Base-by-base conservation (phyloP, 768 basidiomycete species). In the Pleurotus cornucopiae region DNA sequence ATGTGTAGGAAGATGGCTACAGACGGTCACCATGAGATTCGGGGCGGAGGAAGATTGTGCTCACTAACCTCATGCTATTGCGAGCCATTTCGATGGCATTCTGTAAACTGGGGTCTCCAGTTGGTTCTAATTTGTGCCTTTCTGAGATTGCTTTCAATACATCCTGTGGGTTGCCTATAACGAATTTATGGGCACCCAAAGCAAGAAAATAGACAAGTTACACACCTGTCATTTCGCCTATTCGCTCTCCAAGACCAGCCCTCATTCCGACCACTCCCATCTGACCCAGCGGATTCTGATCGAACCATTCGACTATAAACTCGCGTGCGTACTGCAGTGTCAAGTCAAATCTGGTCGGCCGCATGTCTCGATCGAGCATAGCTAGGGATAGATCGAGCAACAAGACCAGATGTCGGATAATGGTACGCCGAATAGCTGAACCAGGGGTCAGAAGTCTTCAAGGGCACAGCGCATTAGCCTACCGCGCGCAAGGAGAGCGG, bases 1-100 rank as follows among this genome's bases (percentile, higher is more conserved):
- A 60, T 98, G 94, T 0, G 91, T 91, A 1, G 97, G 97, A n/a
- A 99, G 81, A 66, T 99, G 97, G 63, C 97, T 98, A 62, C 2
- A 55, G 13, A 37, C 58, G 48, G 54, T 49, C 23, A 44, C 16
- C 53, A 39, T 37, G 48, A 25, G 30, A 25, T n/a, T 13, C 16
- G 34, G 18, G 39, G 54, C 52, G 37, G 12, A 46, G 40, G 43
- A 1, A 13, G 46, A 12, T 21, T 39, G 52, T 23, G 25, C n/a
- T 37, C 4, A 55, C 69, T 55, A 64, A 94, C 96, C 83, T 89
- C 89, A 99, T 96, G 61, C 85, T 94, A 57, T 86, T 88, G 59
- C 86, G 83, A 4, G 96, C 96, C 88, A 98, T 96, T 60, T 97
- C 91, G n/a, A 99, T 84, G 0, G 94, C 88, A 66, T 99, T 99